Evolutionary conservation across 106 monocot species (phyloP), one percentile per base, ranked within the genome.

Genomic region (Phalaenopsis aphrodite): DNA sequence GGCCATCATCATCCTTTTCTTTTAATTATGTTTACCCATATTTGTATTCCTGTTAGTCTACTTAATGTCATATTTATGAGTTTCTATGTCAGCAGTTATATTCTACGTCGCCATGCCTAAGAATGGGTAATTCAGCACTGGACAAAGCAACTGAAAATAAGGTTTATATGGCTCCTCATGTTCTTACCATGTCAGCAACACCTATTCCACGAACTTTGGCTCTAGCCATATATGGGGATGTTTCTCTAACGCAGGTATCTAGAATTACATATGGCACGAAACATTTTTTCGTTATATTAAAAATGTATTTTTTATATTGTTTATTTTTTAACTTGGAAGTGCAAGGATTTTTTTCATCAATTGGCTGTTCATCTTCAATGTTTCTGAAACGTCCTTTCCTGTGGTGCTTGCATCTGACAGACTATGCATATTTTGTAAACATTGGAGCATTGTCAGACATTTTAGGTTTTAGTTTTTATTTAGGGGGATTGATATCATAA

Each of bases 141-240:
- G 83, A 81, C 74, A 79, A 85, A 24, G 56, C 83, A 75, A 55
- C 42, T 75, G 68, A 84, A 48, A 85, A 88, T 79, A 89, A 84
- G 85, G 41, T 48, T 80, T 82, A 84, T 78, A 99, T 99, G 98
- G 98, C 95, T 49, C 98, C 98, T 74, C 98, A 99, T 86, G 78
- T 99, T 88, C 93, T 99, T 84, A 88, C 98, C 43, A 87, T 99
- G 87, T 99, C 98, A 39, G 98, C 98, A 17, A 99, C 98, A 77
- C 98, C 98, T 52, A 99, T 99, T 82, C 98, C 98, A 58, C 95
- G 98, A 58, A 89, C 98, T 45, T 84, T 99, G 76, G 98, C 98
- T 39, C 84, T 99, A 81, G 98, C 98, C 79, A 81, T 99, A 79
- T 94, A 89, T 84, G 97, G 97, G 30, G 97, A 98, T 69, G 86